These are phyloP conservation scores for Brassica incana DNA, from an alignment of 345 rosid genomes.

Conservation along the genomic window DNA sequence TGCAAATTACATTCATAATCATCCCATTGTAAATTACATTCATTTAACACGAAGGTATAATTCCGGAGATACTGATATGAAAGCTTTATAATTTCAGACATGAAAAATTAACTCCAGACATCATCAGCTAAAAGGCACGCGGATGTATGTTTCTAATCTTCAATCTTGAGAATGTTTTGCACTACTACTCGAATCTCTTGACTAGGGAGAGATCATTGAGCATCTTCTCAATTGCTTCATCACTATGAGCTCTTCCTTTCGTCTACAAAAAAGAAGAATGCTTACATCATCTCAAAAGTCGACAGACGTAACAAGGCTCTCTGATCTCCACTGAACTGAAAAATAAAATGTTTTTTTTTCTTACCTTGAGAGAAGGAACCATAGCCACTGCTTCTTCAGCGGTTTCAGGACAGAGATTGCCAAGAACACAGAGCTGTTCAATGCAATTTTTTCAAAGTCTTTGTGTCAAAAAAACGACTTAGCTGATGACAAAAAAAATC, in stretches of 20 bases:
- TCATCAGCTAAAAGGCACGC: not conserved
- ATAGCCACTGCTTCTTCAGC: constrained; percentile 97
- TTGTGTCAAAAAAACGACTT: not conserved
- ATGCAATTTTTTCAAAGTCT: constrained; percentile 3
- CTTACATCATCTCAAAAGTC: constrained; percentile 14
- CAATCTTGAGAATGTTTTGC: not conserved
- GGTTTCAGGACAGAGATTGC: constrained; percentile 96
- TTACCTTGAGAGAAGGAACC: constrained; percentile 97
- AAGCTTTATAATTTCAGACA: constrained; percentile 4
- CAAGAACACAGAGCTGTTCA: constrained; percentile 94
- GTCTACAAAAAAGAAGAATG: constrained; percentile 50
- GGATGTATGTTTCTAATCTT: not conserved
- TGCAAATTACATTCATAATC: not conserved
- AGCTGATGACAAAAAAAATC: not conserved
- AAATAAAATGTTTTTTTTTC: too few species aligned
- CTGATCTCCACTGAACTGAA: not conserved
- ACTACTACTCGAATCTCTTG: constrained; percentile 71
- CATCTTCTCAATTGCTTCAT: constrained; percentile 91
- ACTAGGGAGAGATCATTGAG: constrained; percentile 78
- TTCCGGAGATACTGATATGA: not conserved
- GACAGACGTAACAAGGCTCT: not conserved
- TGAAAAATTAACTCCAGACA: not conserved
- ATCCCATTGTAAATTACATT: constrained; percentile 5
- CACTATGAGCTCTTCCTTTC: constrained; percentile 80
- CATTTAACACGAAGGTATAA: not conserved